These are phyloP conservation scores for Colletotrichum ledebouriae DNA, from an alignment of 2,329 filamentous ascomycete genomes.

Conservation along the genomic window DNA sequence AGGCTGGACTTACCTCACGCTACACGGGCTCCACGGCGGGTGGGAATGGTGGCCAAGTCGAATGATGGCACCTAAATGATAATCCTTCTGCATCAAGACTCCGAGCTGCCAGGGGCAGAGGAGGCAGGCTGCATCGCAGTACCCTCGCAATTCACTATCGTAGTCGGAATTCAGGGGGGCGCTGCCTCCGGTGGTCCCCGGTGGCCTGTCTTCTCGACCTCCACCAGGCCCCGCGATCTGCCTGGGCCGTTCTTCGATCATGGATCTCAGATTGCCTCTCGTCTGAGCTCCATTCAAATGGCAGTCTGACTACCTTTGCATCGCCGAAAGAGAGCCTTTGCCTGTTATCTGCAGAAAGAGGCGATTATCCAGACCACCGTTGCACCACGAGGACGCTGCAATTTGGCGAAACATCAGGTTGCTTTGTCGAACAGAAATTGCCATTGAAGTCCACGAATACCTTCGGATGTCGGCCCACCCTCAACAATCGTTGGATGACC, in stretches of 20 bases:
- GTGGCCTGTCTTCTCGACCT: conserved; percentile 24
- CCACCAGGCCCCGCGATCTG: conserved; percentile 30
- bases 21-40: conserved; percentile 14
- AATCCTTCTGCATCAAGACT: conserved; percentile 30
- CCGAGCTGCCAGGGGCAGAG: conserved; percentile 29
- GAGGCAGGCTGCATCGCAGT: conserved; percentile 20
- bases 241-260: conserved; percentile 28
- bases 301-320: background rate
- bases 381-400: conserved; percentile 34
- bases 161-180: conserved; percentile 31
- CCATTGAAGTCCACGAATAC: background rate
- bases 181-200: conserved; percentile 33
- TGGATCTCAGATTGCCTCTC: conserved; percentile 38
- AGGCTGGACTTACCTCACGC: conserved; percentile 16
- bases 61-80: conserved; percentile 26
- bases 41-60: conserved; percentile 25
- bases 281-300: conserved; percentile 11
- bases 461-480: conserved; percentile 2
- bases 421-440: background rate
- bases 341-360: background rate
- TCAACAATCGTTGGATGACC: conserved; percentile 10
- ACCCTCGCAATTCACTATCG: conserved; percentile 22
- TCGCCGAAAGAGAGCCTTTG: background rate
- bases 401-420: conserved; percentile 14
- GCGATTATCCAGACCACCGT: conserved; percentile 20